These are phyloP conservation scores for Meripilus lineatus DNA, from an alignment of 1,284 basidiomycete species.

Conservation along the genomic window DNA sequence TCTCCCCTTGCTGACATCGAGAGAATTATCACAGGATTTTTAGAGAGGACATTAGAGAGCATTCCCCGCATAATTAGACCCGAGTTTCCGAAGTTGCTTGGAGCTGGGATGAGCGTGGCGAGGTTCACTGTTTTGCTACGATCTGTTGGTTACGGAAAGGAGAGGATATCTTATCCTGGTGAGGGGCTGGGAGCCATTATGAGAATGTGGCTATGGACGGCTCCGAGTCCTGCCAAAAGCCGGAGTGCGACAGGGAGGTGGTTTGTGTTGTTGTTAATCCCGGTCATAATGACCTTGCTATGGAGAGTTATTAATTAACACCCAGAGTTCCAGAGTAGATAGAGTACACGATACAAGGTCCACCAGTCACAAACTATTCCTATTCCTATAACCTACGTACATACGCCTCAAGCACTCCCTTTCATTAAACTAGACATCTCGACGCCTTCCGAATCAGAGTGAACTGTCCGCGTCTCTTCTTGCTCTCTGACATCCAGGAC, in stretches of 20 bases:
- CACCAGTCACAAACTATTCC: not conserved
- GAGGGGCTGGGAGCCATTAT: not conserved
- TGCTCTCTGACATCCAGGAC: no score
- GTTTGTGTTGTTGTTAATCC: not conserved
- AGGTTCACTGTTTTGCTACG: conserved; percentile 25
- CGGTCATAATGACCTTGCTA: not conserved
- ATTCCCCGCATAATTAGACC: conserved; percentile 11
- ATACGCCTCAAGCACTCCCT: not conserved
- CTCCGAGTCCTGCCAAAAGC: no score
- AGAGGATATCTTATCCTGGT: not conserved
- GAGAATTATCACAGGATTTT: conserved; percentile 7
- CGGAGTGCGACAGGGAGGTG: not conserved
- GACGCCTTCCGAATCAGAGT: no score
- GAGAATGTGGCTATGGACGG: not conserved
- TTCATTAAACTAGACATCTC: no score
- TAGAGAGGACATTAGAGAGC: conserved; percentile 12
- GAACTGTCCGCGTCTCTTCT: no score
- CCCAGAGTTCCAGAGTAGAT: not conserved
- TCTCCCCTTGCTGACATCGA: conserved; percentile 12
- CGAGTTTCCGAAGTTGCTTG: conserved; percentile 21
- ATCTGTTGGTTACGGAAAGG: conserved; percentile 16
- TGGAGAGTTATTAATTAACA: not conserved
- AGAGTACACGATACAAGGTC: not conserved
- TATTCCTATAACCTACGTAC: not conserved
- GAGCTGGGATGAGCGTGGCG: conserved; percentile 20